These are phyloP conservation scores for Trypanosoma scelopori DNA, from an alignment of 208 protist species.

Conservation along the genomic window DNA sequence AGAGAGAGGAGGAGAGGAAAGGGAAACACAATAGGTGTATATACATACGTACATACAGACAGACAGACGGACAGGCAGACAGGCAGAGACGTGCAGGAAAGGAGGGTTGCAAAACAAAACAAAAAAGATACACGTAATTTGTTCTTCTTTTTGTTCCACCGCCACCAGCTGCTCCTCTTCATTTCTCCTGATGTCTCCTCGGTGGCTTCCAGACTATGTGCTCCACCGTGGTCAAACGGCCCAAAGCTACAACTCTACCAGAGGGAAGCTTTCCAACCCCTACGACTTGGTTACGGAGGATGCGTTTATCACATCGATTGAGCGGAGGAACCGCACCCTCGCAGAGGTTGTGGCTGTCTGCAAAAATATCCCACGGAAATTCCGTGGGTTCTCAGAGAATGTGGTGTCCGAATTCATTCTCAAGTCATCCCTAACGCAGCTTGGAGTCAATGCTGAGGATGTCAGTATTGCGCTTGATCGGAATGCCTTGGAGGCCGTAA, in stretches of 20 bases:
- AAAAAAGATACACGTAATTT: not conserved
- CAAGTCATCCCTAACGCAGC: constrained; percentile 86
- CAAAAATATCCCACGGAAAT: constrained; percentile 64
- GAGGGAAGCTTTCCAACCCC: constrained; percentile 65
- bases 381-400: constrained; percentile 64
- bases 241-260: constrained; percentile 64
- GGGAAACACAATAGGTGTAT: not conserved
- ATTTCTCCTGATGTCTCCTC: constrained; percentile 34
- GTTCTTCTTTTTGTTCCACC: not conserved
- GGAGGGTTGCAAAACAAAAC: not conserved
- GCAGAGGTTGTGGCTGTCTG: constrained; percentile 46
- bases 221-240: constrained; percentile 46
- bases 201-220: constrained; percentile 87
- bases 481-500: constrained; percentile 31
- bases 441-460: constrained; percentile 85
- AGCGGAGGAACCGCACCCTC: constrained; percentile 31
- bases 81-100: no score
- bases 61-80: no score
- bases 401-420: constrained; percentile 80
- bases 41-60: not conserved
- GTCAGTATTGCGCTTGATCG: constrained; percentile 56
- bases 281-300: constrained; percentile 81
- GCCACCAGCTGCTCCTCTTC: no score
- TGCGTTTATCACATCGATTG: constrained; percentile 45
- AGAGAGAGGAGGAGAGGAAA: not conserved